Evolutionary conservation across 1,284 basidiomycete genomes (phyloP).

Genomic region (Stygiomarasmius scandens): DNA sequence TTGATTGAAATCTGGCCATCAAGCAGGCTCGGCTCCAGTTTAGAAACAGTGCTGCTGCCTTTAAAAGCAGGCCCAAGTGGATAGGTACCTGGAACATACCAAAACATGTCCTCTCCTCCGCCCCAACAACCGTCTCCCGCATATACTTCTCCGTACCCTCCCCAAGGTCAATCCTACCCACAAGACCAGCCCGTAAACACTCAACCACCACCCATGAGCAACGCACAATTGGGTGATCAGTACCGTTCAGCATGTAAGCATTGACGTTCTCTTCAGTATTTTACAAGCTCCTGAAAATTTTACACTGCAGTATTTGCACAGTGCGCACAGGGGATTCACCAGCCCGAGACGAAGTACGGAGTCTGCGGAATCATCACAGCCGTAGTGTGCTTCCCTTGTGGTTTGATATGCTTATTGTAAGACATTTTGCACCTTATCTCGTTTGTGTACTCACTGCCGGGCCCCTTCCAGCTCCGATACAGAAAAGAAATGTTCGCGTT

Average conservation of each 20-base stretch:
- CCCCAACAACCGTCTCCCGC: no score
- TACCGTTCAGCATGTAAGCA: slow-evolving; percentile 21
- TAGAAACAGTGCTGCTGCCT: no score
- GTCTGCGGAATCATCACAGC: slow-evolving; percentile 44
- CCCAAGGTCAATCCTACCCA: not conserved
- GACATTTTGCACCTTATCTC: slow-evolving; percentile 4
- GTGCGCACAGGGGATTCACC: slow-evolving; percentile 41
- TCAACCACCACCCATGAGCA: slow-evolving; percentile 4
- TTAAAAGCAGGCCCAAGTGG: no score
- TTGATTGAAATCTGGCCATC: no score
- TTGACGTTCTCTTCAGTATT: not conserved
- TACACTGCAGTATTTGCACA: slow-evolving; percentile 27
- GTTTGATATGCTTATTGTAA: slow-evolving; percentile 39
- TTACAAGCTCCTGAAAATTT: not conserved
- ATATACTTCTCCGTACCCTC: not conserved
- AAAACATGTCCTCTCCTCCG: no score
- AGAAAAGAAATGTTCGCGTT: slow-evolving; percentile 38
- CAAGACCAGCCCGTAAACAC: not conserved
- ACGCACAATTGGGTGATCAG: slow-evolving; percentile 23
- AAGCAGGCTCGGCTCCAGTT: no score
- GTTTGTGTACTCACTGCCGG: not conserved
- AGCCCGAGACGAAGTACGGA: slow-evolving; percentile 35
- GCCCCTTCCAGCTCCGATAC: slow-evolving; percentile 32
- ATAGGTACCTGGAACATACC: no score
- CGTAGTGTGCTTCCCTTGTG: slow-evolving; percentile 42